phyloP scores from a whole-genome alignment of 139 green algal genomes.

The Desmodesmus armatus region DNA sequence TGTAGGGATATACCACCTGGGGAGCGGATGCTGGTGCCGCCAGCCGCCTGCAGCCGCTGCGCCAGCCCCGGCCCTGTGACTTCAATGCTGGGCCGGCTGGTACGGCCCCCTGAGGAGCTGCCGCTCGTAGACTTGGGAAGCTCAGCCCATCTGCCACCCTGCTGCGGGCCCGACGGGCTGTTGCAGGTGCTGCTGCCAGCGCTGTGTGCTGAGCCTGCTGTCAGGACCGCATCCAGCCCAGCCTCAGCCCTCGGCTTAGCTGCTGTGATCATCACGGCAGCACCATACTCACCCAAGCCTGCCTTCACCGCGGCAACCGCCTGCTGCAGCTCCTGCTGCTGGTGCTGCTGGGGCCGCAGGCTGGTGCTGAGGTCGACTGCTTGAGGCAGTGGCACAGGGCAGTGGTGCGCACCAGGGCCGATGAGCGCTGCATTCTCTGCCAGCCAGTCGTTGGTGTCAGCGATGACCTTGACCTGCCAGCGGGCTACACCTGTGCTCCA shows the following conservation, averaged over 20 bases:
- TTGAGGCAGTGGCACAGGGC: neutral
- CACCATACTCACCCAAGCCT: constrained; percentile 18
- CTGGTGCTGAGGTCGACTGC: neutral
- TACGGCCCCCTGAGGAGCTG: no score
- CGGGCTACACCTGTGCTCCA: constrained; percentile 8
- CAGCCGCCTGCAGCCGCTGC: constrained; percentile 11
- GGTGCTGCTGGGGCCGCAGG: neutral
- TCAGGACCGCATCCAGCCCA: no score
- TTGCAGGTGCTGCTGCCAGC: no score
- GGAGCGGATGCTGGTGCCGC: neutral
- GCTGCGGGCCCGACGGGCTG: neutral
- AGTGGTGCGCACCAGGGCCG: no score
- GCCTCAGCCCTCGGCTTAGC: neutral
- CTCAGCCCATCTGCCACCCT: no score
- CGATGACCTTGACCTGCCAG: constrained; percentile 9
- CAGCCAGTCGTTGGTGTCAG: constrained; percentile 28
- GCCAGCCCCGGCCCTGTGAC: neutral
- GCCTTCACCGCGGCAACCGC: neutral
- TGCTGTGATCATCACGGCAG: neutral
- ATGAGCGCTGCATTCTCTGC: neutral
- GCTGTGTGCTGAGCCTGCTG: no score
- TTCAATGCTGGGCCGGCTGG: no score
- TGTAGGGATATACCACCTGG: constrained; percentile 5
- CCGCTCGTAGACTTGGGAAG: no score
- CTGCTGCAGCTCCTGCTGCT: constrained; percentile 20